These are phyloP conservation scores for Calonectria montana DNA, from an alignment of 2,329 filamentous ascomycete species.

Conservation along the genomic window DNA sequence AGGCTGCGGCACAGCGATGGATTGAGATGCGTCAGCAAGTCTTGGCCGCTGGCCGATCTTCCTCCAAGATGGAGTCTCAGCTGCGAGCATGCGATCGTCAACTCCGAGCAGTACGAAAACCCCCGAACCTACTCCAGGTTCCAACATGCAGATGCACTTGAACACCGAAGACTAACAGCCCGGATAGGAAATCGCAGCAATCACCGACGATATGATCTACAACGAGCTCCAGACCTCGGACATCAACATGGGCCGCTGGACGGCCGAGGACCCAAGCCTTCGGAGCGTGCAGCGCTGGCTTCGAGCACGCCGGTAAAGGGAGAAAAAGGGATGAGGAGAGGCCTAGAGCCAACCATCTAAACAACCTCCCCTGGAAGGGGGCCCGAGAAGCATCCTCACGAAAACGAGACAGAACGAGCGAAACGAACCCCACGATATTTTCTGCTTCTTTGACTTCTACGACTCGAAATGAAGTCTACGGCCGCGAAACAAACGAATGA, in stretches of 20 bases:
- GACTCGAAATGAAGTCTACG: constrained; percentile 38
- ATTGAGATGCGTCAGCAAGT: constrained; percentile 64
- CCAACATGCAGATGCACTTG: neutral
- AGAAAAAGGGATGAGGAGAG: constrained; percentile 27
- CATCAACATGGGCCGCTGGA: constrained; percentile 69
- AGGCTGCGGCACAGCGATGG: constrained; percentile 71
- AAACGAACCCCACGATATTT: constrained; percentile 27
- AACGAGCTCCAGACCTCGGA: constrained; percentile 65
- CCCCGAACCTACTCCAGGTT: neutral
- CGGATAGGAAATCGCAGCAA: constrained; percentile 62
- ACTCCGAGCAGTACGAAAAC: constrained; percentile 63
- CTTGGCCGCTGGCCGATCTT: constrained; percentile 63
- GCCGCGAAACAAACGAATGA: constrained; percentile 26
- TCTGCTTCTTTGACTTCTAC: constrained; percentile 36
- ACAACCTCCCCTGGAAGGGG: neutral
- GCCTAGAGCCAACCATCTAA: constrained; percentile 15
- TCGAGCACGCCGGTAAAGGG: constrained; percentile 47
- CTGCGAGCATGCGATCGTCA: constrained; percentile 67
- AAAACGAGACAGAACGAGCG: constrained; percentile 31
- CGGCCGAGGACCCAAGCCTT: constrained; percentile 69
- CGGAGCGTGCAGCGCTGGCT: constrained; percentile 70
- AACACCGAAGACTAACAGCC: constrained; percentile 15
- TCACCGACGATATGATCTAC: constrained; percentile 71
- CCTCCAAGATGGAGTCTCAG: constrained; percentile 58
- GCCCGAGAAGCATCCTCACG: neutral